Base-by-base conservation (phyloP, 345 rosid genomes). In the Noccaea caerulescens region DNA sequence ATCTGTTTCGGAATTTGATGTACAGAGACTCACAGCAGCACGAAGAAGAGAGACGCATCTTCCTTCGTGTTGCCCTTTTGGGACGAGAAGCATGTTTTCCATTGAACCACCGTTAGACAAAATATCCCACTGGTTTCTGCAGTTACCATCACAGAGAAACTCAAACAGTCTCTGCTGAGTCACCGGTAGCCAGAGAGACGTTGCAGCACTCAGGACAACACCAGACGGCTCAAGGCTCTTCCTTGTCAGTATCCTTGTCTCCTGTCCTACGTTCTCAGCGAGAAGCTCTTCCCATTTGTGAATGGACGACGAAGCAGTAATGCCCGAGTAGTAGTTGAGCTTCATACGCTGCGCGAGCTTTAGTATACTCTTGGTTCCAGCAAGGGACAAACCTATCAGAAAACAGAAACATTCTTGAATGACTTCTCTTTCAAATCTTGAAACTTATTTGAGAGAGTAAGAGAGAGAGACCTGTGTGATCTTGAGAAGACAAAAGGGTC, bases 121-220 rank as follows among this genome's bases (percentile, higher is more conserved):
- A 46, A 86, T 81, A 63, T 87, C 91, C 93, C 96, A 83, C 50
- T 82, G 76, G 57, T 78, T 78, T 77, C 93, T 82, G 20, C 45
- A 41, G 44, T 62, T 76, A 53, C 82, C 82, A 37, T 84, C 69
- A 16, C 87, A 69, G 61, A 90, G 73, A 72, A 84, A 90, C 39
- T 87, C 81, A 68, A 90, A 87, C n/a, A 90, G 73, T 57, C 79
- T 80, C 53, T 81, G 79, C 62, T 73, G 82, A 18, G 82, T 47
- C 36, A 80, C 78, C 0, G 89, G 88, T 77, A 90, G 69, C 93
- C 93, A 89, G 32, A 85, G 44, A n/a, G 89, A 84, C 30, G 89
- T 84, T 8, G 89, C 76, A 6, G 85, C 88, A 34, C 89, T 78
- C 49, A 89, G 34, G 45, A 85, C 81, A 10, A 84, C 54, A 23